Conservation (phyloP, 371 early-diverging fungal species). For the Zychaea mexicana region DNA sequence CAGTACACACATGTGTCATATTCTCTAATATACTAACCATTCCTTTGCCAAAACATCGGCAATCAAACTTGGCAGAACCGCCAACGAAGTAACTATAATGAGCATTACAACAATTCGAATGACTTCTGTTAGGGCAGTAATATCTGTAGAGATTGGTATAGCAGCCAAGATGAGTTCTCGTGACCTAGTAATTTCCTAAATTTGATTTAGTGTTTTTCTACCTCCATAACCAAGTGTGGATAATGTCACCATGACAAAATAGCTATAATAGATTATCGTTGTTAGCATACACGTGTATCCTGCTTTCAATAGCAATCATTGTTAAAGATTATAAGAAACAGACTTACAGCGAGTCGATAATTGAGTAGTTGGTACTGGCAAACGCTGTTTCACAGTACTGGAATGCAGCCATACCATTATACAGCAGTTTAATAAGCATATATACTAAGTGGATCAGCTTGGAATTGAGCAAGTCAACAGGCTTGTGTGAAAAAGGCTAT, state of each 20-base stretch:
- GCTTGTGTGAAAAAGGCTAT: slow-evolving; percentile 29
- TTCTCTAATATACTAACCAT: slow-evolving; percentile 30
- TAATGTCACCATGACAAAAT: slow-evolving; percentile 66
- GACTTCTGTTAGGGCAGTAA: slow-evolving; percentile 63
- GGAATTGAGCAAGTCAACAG: slow-evolving; percentile 59
- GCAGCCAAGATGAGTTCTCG: no score
- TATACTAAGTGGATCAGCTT: slow-evolving; percentile 64
- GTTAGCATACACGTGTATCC: not conserved
- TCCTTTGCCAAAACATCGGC: slow-evolving; percentile 55
- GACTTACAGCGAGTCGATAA: slow-evolving; percentile 52
- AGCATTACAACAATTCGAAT: slow-evolving; percentile 70
- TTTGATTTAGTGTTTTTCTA: slow-evolving; percentile 1
- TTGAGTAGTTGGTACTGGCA: slow-evolving; percentile 46
- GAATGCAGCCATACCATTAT: slow-evolving; percentile 71
- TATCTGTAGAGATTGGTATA: slow-evolving; percentile 41
- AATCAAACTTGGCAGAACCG: slow-evolving; percentile 64
- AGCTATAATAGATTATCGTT: slow-evolving; percentile 21
- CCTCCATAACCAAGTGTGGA: slow-evolving; percentile 84
- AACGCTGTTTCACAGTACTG: slow-evolving; percentile 70
- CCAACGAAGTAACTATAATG: slow-evolving; percentile 68
- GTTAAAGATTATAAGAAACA: no score
- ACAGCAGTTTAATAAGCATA: slow-evolving; percentile 65
- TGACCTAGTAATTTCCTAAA: not conserved
- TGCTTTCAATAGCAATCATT: no score
- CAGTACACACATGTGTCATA: no score